Percentiles rank a stretch among this genome's conserved stretches.
Evolutionary conservation across 805 yeast genomes (phyloP).

Genomic region (Pichia phayaonensis): DNA sequence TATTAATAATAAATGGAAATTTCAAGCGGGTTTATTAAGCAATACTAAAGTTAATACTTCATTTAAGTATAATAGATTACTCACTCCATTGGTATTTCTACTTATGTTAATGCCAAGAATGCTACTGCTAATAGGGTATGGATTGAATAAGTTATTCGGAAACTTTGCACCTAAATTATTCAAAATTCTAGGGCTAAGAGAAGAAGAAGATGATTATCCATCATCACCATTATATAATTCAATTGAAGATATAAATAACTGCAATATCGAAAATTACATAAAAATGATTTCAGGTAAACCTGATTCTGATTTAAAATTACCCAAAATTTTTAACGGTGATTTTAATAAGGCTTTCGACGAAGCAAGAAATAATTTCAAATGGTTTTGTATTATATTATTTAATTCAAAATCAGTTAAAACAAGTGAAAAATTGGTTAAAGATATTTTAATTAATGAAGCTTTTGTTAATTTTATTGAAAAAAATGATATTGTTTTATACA

Average conservation of each 20-base stretch:
- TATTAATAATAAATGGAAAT: slow-evolving; percentile 31
- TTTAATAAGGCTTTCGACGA: slow-evolving; percentile 37
- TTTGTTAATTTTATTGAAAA: slow-evolving; percentile 31
- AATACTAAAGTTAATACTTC: not conserved
- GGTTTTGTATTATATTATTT: slow-evolving; percentile 47
- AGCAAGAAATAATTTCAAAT: slow-evolving; percentile 37
- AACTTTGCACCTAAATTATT: slow-evolving; percentile 30
- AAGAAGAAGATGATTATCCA: slow-evolving; percentile 28
- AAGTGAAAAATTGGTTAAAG: slow-evolving; percentile 11
- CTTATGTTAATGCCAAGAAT: slow-evolving; percentile 50
- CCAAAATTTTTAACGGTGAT: slow-evolving; percentile 23
- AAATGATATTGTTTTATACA: slow-evolving; percentile 48
- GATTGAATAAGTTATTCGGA: slow-evolving; percentile 30
- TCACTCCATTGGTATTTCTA: slow-evolving; percentile 40
- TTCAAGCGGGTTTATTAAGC: slow-evolving; percentile 23
- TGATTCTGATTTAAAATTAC: slow-evolving; percentile 18
- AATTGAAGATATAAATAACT: slow-evolving; percentile 14
- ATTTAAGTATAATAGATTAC: slow-evolving; percentile 2
- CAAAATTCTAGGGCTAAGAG: slow-evolving; percentile 22
- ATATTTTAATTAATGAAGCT: slow-evolving; percentile 34
- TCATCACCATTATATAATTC: slow-evolving; percentile 18
- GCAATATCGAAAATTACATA: slow-evolving; percentile 15
- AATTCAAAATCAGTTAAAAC: slow-evolving; percentile 39
- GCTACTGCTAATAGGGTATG: slow-evolving; percentile 29
- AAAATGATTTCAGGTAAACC: slow-evolving; percentile 17